phyloP scores from a whole-genome alignment of 257 asterid species.

The Jacaranda copaia region DNA sequence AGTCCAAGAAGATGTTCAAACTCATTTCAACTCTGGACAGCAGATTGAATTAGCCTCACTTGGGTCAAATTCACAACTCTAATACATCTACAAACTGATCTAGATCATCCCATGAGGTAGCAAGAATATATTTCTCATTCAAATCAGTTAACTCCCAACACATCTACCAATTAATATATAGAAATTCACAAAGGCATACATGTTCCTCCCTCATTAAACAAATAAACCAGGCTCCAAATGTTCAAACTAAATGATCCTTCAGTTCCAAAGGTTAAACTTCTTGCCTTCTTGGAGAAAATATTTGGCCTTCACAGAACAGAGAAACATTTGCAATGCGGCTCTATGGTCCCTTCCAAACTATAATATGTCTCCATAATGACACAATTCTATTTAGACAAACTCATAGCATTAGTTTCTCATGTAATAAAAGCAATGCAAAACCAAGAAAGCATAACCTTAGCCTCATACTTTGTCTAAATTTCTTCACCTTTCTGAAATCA shows the following conservation, averaged over 20 bases:
- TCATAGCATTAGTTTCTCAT: not conserved
- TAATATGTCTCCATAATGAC: not conserved
- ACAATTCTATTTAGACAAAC: not conserved
- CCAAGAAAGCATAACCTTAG: constrained; percentile 28
- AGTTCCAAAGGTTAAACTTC: constrained; percentile 2
- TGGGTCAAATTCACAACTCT: not conserved
- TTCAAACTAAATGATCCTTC: not conserved
- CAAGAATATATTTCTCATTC: constrained; percentile 1
- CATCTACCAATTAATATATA: not conserved
- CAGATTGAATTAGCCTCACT: constrained; percentile 10
- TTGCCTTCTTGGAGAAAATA: not conserved
- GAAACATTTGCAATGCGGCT: not conserved
- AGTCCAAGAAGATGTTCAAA: not conserved
- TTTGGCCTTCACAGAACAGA: not conserved
- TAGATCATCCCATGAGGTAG: not conserved
- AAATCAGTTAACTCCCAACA: constrained; percentile 18
- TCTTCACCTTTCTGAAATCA: constrained; percentile 2
- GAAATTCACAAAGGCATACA: constrained; percentile 17
- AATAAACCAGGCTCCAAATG: not conserved
- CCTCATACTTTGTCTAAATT: not conserved
- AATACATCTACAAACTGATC: not conserved
- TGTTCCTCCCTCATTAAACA: not conserved
- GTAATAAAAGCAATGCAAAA: not conserved
- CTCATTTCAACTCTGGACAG: constrained; percentile 1
- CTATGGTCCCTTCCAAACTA: not conserved